Evolutionary conservation across 176 grass and related monocot genomes (phyloP), one percentile per base, ranked within the genome.

Genomic region (Oryza meridionalis): DNA sequence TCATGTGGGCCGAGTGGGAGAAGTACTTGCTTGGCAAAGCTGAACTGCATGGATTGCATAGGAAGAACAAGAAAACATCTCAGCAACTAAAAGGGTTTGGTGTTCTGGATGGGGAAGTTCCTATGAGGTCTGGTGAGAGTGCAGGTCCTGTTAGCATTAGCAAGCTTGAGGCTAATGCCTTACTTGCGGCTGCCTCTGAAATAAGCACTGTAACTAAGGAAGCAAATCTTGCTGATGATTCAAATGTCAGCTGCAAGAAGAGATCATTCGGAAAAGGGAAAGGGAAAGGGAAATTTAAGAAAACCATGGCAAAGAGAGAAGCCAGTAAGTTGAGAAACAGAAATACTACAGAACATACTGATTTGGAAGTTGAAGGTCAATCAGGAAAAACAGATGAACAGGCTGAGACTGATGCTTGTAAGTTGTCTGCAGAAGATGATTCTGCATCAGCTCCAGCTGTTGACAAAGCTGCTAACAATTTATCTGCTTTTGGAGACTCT

Each of bases 41-140:
- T 67, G 92, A 98, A 82, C 82, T 98, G 42, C 87, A 88, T 33
- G 85, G 82, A 81, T 86, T 95, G 50, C 82, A 43, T 49, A 98
- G 93, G 84, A 86, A 84, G 51, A 90, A 89, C 73, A 93, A 87
- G 85, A 93, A 83, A 77, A 93, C 61, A 90, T 78, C 79, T 82
- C 86, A 85, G 82, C 92, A 98, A 81, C 90, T 89, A 84, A 98
- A 93, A 88, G 96, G 96, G 46, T 91, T 94, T 88, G 96, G 96
- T 90, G 6, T 98, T 85, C 73, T 98, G 45, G 92, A 98, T 87
- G 96, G 96, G 71, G 69, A 87, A 82, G 29, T 95, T 76, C 72
- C 88, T 64, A 88, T 79, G 70, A 80, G 81, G 67, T 79, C 88
- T 85, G 86, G 59, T 88, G 93, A 93, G 76, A 87, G 76, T 87